Evolutionary conservation across 345 rosid genomes (phyloP).

Genomic region (Eutrema yunnanense): DNA sequence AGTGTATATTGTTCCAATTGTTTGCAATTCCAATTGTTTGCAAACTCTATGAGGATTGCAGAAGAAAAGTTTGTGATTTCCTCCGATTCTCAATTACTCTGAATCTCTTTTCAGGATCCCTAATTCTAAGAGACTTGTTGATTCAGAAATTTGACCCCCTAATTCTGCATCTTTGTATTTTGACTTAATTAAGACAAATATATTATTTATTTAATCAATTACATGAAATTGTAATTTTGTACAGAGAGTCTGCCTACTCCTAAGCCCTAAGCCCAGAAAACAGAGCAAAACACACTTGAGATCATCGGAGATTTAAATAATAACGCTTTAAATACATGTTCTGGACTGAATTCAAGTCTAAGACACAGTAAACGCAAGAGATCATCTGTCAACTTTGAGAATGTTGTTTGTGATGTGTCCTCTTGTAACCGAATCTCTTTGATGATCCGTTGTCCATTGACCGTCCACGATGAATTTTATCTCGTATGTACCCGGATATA

Average conservation of each 20-base stretch:
- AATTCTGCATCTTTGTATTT: neutral
- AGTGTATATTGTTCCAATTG: too few species aligned
- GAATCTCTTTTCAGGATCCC: too few species aligned
- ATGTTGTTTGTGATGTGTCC: conserved; percentile 69
- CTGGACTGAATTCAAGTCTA: neutral
- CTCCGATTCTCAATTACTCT: too few species aligned
- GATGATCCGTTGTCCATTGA: conserved; percentile 67
- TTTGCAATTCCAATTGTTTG: too few species aligned
- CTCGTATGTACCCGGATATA: conserved; percentile 93
- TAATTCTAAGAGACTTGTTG: neutral
- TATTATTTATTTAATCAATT: conserved; percentile 1
- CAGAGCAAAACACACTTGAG: neutral
- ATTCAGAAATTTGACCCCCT: neutral
- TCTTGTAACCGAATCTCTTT: conserved; percentile 47
- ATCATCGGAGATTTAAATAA: neutral
- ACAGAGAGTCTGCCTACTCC: conserved; percentile 3
- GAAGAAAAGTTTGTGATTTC: too few species aligned
- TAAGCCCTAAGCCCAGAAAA: neutral
- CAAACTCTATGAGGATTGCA: too few species aligned
- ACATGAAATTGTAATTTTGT: conserved; percentile 2
- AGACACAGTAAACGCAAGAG: neutral
- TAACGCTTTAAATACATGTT: neutral
- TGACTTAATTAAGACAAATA: neutral
- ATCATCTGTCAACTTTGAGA: conserved; percentile 50
- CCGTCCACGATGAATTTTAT: conserved; percentile 88